Base-by-base conservation (phyloP, 306 rosid genomes). In the Potentilla sterilis region DNA sequence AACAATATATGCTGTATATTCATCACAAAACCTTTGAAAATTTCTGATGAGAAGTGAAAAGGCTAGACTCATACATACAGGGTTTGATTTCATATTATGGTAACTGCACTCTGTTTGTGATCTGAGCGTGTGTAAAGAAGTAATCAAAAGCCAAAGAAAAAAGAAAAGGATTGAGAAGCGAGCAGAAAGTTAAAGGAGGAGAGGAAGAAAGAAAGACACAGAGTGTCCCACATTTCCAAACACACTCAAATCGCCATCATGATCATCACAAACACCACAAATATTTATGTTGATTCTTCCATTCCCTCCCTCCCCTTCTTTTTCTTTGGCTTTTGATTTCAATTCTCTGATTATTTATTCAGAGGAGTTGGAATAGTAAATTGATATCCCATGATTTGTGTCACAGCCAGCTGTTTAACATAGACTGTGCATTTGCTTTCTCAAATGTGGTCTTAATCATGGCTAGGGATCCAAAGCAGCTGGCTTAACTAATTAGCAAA, bases 171-270 rank as follows among this genome's bases (percentile, higher is more conserved):
- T 48, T 34, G 55, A 58, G 37, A 19, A 42, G 15, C 9, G 24
- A 42, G 15, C 9, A 41, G 48, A 69, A 79, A 77, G 82, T 72
- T 42, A 28, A 66, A 59, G 65, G 38, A 22, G 14, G 24, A 5
- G 65, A 28, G 9, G 3, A 15, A 24, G 21, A 69, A 74, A 70
- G 65, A 37, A 63, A 10, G 77, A 74, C 42, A 35, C 9, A 77
- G 87, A 21, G 16, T 79, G 93, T 67, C 93, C 93, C 91, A 85
- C 93, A 58, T 76, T 58, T 75, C 32, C 80, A 69, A 74, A 55
- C 77, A 70, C 79, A 78, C 81, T 81, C 74, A 73, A 83, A 72
- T 21, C 80, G 80, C 83, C 77, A 88, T 86, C 89, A 90, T 90
- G 81, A 79, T 81, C 46, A 7, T 63, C 83, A 57, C 85, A 64